Percentiles rank a stretch among this genome's conserved stretches.
These are phyloP conservation scores for Bonia amplexicaulis DNA, from an alignment of 176 grass and related monocot genomes.

Conservation along the genomic window DNA sequence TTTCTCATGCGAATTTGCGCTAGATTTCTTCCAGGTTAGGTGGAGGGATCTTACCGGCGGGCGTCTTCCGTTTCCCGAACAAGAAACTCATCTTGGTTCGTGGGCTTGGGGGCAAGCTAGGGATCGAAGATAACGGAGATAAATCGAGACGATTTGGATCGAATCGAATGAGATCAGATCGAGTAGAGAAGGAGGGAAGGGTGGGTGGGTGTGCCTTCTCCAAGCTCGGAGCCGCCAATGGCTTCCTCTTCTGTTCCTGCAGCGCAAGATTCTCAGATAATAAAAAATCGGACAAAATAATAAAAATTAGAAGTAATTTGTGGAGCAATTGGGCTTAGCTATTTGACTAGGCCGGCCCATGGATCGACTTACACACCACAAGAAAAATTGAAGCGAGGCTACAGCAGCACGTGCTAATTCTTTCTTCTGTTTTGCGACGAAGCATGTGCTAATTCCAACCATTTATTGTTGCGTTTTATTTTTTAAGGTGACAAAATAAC, in stretches of 20 bases:
- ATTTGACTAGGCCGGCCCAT: not conserved
- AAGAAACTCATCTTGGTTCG: constrained; percentile 63
- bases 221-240: too few species aligned
- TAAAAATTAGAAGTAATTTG: not conserved
- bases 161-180: not conserved
- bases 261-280: not conserved
- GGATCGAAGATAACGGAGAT: not conserved
- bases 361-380: too few species aligned
- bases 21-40: not conserved
- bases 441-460: too few species aligned
- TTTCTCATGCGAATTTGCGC: not conserved
- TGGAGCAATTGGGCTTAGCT: not conserved
- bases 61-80: constrained; percentile 78
- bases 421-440: too few species aligned
- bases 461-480: too few species aligned
- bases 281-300: not conserved
- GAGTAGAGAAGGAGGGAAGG: not conserved
- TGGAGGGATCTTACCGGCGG: constrained; percentile 39
- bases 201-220: not conserved
- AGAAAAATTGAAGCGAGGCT: too few species aligned
- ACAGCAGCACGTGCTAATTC: too few species aligned
- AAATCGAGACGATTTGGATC: not conserved
- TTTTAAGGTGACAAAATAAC: too few species aligned
- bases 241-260: not conserved
- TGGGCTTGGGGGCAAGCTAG: not conserved